Conservation (phyloP, 169 alveolate species). For the Eimeria praecox region DNA sequence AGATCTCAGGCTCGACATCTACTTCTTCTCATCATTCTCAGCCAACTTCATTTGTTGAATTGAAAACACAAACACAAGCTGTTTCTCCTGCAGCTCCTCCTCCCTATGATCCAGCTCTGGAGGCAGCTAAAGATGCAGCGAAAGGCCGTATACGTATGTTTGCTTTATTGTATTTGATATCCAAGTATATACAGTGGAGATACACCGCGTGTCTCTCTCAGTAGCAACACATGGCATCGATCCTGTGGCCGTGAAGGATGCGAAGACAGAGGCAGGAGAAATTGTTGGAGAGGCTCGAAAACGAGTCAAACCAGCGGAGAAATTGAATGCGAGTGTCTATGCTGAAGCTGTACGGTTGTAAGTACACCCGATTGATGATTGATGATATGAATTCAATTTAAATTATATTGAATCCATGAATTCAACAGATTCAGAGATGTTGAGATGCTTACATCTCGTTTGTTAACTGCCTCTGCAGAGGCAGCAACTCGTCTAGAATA, state of each 20-base stretch:
- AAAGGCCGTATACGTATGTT: conserved; percentile 51
- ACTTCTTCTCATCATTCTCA: conserved; percentile 15
- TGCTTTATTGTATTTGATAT: neutral
- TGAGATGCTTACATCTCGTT: conserved; percentile 80
- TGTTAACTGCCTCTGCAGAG: conserved; percentile 85
- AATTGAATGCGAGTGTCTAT: conserved; percentile 87
- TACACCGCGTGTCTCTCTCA: conserved; percentile 73
- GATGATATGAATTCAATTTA: neutral
- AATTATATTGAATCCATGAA: neutral
- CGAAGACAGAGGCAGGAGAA: conserved; percentile 90
- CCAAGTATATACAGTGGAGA: neutral
- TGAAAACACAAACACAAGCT: neutral
- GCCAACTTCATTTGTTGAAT: conserved; percentile 51
- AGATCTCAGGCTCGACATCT: conserved; percentile 50
- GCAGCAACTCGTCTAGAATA: conserved; percentile 88
- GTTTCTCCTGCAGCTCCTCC: neutral
- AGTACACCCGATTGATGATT: conserved; percentile 68
- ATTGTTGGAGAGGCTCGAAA: conserved; percentile 90
- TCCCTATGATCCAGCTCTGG: conserved; percentile 51
- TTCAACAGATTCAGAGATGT: conserved; percentile 39
- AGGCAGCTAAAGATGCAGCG: conserved; percentile 31
- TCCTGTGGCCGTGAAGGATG: conserved; percentile 87
- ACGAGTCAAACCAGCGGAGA: conserved; percentile 91
- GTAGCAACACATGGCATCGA: conserved; percentile 94
- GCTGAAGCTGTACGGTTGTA: conserved; percentile 88